Base-by-base conservation (phyloP, 805 yeast genomes). In the Yarrowia hollandica region DNA sequence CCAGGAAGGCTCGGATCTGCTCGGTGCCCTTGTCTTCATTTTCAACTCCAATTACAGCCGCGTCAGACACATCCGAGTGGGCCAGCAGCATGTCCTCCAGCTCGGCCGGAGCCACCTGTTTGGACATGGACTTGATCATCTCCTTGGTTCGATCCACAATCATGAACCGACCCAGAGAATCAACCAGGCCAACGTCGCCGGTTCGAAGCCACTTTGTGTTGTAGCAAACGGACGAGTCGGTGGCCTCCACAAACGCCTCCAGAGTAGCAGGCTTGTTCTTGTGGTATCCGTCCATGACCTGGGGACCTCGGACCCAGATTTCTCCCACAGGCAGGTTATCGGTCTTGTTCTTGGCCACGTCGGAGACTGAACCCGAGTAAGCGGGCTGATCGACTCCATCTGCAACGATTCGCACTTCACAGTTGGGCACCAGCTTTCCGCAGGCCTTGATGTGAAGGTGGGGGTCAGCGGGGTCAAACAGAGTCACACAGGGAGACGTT, bases 101-200 rank as follows among this genome's bases (percentile, higher is more conserved):
- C 76, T 91, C 97, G 14, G 97, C 92, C 26, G 97, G 92, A 10
- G 97, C 91, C 64, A 91, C 82, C 76, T 96, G 85, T 74, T 91
- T 96, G 64, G 73, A 71, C 19, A 73, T 74, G 15, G 71, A 66
- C 59, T 71, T 71, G 62, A 71, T 71, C 48, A 71, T 71, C 50
- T 71, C 74, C 74, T 71, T 71, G 41, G 70, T 66, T 25, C 74
- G 66, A 6, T 74, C 74, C 23, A 66, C 75, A 61, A 83, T 82
- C 63, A 69, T 73, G 34, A 82, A 68, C 57, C 79, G 72, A 3
- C 86, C 84, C 1, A 68, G 65, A 1, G 62, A 61, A 30, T 75
- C 76, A 31, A 81, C 70, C 18, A 71, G 67, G 6, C 81, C 85
- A 64, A 82, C 76, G 65, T 82, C 86, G 30, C 86, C 86, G 5